These are phyloP conservation scores for Funneliformis caledonium DNA, from an alignment of 371 early-diverging fungal species.

Conservation along the genomic window DNA sequence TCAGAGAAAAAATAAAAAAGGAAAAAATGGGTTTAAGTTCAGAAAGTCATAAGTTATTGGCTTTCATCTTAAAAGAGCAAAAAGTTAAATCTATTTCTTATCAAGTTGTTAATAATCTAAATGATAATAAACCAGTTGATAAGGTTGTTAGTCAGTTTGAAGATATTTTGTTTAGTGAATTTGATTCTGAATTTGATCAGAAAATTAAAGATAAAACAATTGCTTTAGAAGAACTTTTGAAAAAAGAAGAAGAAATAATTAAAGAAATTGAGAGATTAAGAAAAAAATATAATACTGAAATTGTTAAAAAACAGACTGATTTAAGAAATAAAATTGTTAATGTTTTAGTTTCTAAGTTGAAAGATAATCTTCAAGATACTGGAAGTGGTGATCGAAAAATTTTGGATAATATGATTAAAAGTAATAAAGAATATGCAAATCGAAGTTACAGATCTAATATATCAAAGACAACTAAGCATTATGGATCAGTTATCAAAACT, in stretches of 20 bases:
- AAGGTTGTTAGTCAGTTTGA: conserved; percentile 17
- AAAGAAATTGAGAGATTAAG: neutral
- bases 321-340: neutral
- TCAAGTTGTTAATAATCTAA: neutral
- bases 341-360: neutral
- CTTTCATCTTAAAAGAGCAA: neutral
- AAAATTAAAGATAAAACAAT: neutral
- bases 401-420: neutral
- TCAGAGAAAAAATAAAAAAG: neutral
- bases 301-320: neutral
- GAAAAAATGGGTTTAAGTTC: neutral
- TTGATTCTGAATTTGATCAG: neutral
- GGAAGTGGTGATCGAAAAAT: neutral
- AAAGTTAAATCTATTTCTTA: conserved; percentile 7
- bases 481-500: conserved; percentile 11
- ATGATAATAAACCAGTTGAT: neutral
- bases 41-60: neutral
- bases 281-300: conserved; percentile 10
- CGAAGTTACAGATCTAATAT: neutral
- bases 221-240: neutral
- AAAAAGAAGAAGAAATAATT: neutral
- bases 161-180: neutral
- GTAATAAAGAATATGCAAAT: neutral
- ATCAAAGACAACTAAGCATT: neutral
- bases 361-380: neutral